These are phyloP conservation scores for Colletotrichum coccodes DNA, from an alignment of 2,329 filamentous ascomycete genomes.

Conservation along the genomic window DNA sequence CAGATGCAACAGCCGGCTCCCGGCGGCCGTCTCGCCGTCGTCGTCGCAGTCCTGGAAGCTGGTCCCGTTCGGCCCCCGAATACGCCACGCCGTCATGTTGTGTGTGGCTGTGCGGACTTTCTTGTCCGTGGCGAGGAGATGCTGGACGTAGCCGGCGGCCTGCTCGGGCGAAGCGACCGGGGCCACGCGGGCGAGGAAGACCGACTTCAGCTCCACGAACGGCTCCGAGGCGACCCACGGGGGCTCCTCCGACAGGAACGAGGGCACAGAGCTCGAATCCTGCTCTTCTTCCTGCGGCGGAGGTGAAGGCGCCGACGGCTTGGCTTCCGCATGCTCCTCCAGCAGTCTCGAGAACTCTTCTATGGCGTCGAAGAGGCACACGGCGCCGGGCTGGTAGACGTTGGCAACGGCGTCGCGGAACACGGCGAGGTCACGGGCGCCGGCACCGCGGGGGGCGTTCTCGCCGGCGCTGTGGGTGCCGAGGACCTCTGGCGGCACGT, in stretches of 20 bases:
- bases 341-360: conserved; percentile 67
- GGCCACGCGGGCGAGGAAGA: conserved; percentile 84
- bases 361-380: conserved; percentile 92
- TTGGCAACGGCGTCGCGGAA: conserved; percentile 73
- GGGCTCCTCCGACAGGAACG: conserved; percentile 40
- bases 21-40: conserved; percentile 94
- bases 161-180: conserved; percentile 75
- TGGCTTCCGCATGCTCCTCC: conserved; percentile 26
- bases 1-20: conserved; percentile 84
- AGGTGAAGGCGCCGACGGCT: conserved; percentile 9
- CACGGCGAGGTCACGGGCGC: conserved; percentile 74
- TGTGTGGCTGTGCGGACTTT: conserved; percentile 89
- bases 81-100: conserved; percentile 95
- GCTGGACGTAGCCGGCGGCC: conserved; percentile 76
- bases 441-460: conserved; percentile 75
- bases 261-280: conserved; percentile 26
- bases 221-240: conserved; percentile 81
- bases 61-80: conserved; percentile 66
- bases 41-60: conserved; percentile 92
- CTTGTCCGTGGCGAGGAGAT: conserved; percentile 84
- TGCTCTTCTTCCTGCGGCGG: conserved; percentile 31
- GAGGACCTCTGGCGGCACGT: conserved; percentile 75
- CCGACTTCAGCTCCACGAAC: conserved; percentile 84
- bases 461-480: conserved; percentile 83
- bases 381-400: conserved; percentile 78